phyloP scores from a whole-genome alignment of 2,329 filamentous ascomycete species.

The Cladosporium sp. region DNA sequence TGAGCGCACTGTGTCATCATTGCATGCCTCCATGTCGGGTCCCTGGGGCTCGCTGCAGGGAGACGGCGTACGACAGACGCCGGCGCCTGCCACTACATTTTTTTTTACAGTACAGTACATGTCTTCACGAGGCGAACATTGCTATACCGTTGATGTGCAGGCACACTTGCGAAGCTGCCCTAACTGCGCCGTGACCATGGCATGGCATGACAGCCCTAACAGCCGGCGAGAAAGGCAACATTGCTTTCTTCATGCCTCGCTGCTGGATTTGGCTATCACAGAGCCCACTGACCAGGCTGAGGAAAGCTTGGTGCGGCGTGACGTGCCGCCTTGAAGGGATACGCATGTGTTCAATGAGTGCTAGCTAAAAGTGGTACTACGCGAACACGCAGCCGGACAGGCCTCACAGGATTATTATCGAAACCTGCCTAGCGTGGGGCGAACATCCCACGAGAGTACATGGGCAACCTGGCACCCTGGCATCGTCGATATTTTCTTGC shows the following conservation, averaged over 20 bases:
- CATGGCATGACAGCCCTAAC: not conserved
- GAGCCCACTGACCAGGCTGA: not conserved
- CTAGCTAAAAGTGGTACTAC: not conserved
- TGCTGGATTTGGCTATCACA: not conserved
- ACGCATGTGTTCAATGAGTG: not conserved
- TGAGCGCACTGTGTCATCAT: not conserved
- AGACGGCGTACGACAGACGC: not conserved
- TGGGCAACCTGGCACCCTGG: not conserved
- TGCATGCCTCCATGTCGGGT: not conserved
- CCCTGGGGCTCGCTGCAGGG: not conserved
- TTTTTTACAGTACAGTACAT: not conserved
- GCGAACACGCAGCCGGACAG: not conserved
- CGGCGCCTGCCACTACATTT: constrained; percentile 1
- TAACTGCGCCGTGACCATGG: not conserved
- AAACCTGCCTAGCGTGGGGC: not conserved
- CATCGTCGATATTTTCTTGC: not conserved
- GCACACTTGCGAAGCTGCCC: not conserved
- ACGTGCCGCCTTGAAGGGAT: not conserved
- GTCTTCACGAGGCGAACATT: not conserved
- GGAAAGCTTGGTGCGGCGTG: not conserved
- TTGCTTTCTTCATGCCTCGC: not conserved
- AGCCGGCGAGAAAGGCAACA: not conserved
- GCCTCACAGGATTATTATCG: not conserved
- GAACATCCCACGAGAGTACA: constrained; percentile 2
- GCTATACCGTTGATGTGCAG: not conserved